phyloP scores from a whole-genome alignment of 1,284 basidiomycete genomes.

The Schizopora paradoxa region DNA sequence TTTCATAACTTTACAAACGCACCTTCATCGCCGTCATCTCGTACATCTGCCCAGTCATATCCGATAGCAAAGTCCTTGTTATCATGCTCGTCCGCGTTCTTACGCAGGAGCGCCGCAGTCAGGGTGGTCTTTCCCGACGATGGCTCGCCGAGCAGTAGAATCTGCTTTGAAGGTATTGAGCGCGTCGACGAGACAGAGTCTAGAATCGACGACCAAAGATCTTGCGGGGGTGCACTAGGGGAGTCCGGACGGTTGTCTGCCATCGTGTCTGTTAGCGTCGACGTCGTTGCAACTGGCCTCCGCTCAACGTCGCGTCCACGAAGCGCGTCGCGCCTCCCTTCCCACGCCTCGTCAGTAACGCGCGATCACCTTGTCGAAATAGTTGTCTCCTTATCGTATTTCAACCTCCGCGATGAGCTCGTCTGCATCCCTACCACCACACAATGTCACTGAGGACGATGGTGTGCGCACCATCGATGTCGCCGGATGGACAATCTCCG shows the following conservation, averaged over 20 bases:
- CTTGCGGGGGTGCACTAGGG: constrained; percentile 66
- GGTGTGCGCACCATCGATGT: constrained; percentile 64
- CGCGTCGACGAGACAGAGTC: constrained; percentile 83
- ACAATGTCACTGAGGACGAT: constrained; percentile 59
- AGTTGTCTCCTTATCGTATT: neutral
- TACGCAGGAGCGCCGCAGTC: constrained; percentile 65
- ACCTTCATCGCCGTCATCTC: constrained; percentile 89
- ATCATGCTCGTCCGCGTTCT: constrained; percentile 54
- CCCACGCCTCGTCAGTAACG: neutral
- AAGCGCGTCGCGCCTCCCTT: constrained; percentile 7
- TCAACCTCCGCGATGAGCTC: constrained; percentile 30
- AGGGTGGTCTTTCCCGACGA: constrained; percentile 74
- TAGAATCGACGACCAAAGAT: constrained; percentile 88
- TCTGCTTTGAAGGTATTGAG: constrained; percentile 81
- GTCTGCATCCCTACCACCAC: constrained; percentile 48
- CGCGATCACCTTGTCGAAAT: neutral
- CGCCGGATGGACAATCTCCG: constrained; percentile 58
- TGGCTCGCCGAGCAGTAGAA: constrained; percentile 76
- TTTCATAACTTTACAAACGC: constrained; percentile 15
- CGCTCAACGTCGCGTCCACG: no score
- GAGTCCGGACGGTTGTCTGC: constrained; percentile 53
- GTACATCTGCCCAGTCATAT: constrained; percentile 82
- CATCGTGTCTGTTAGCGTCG: constrained; percentile 30
- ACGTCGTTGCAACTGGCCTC: no score
- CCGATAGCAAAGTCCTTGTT: constrained; percentile 74